Evolutionary conservation across 2,329 filamentous ascomycete genomes (phyloP).

Genomic region (Torrubiellomyces zombiae): DNA sequence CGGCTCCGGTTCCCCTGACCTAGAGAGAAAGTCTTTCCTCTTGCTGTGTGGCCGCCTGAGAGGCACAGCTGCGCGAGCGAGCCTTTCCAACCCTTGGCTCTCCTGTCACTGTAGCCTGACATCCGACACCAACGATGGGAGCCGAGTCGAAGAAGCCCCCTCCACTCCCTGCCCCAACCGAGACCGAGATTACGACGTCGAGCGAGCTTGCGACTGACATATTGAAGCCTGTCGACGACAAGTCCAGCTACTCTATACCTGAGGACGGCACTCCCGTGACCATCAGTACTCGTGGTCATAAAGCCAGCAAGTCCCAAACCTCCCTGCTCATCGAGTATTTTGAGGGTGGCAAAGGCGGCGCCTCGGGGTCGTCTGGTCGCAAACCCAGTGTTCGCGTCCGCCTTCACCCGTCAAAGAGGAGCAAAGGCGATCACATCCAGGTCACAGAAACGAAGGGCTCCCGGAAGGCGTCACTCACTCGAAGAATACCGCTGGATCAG

Average conservation of each 20-base stretch:
- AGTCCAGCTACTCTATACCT: conserved; percentile 63
- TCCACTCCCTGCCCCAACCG: conserved; percentile 65
- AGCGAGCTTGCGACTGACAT: conserved; percentile 48
- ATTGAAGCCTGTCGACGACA: conserved; percentile 51
- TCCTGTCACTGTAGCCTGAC: conserved; percentile 4
- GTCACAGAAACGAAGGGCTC: conserved; percentile 67
- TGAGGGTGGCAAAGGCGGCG: conserved; percentile 54
- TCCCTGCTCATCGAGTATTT: conserved; percentile 92
- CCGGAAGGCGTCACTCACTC: conserved; percentile 44
- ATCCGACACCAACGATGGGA: conserved; percentile 40
- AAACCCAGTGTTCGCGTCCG: conserved; percentile 67
- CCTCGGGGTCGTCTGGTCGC: conserved; percentile 41
- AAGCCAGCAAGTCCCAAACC: conserved; percentile 56
- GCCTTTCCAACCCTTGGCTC: no score
- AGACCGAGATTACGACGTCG: conserved; percentile 48
- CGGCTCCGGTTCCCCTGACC: no score
- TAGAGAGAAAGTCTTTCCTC: no score
- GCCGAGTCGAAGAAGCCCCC: conserved; percentile 38
- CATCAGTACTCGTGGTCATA: conserved; percentile 59
- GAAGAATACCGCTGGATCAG: conserved; percentile 36
- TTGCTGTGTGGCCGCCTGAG: no score
- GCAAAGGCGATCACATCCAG: conserved; percentile 61
- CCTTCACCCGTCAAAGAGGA: conserved; percentile 62
- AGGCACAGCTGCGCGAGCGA: no score
- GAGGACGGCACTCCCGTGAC: conserved; percentile 85